Conservation (phyloP, 805 yeast species). For the Lachancea sp. region DNA sequence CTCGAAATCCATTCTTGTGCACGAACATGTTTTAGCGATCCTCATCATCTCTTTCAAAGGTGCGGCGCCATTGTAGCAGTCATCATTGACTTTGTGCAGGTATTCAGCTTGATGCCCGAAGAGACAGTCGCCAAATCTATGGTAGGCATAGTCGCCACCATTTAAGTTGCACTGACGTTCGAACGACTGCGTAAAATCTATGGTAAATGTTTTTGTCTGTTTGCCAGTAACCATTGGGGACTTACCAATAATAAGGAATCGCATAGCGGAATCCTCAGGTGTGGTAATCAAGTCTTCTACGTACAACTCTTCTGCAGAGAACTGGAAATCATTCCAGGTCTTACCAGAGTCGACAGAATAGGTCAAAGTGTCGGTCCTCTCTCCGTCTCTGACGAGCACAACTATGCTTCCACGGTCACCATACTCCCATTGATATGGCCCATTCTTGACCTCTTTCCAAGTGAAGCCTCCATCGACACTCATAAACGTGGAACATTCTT, state of each 20-base stretch:
- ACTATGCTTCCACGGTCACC: conserved; percentile 92
- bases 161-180: conserved; percentile 51
- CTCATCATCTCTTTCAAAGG: conserved; percentile 53
- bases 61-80: conserved; percentile 60
- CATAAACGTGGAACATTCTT: conserved; percentile 62
- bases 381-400: conserved; percentile 57
- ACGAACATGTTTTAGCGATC: conserved; percentile 62
- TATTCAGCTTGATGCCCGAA: conserved; percentile 66
- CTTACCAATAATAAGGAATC: conserved; percentile 59
- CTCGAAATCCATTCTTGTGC: conserved; percentile 83
- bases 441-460: conserved; percentile 75
- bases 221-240: conserved; percentile 41
- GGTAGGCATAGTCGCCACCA: conserved; percentile 54
- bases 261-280: conserved; percentile 83
- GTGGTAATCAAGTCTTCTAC: conserved; percentile 79
- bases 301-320: conserved; percentile 47
- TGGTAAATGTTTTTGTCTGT: conserved; percentile 41
- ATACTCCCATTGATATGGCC: conserved; percentile 85
- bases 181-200: conserved; percentile 53
- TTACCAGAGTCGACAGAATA: conserved; percentile 78
- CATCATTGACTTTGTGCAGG: conserved; percentile 50
- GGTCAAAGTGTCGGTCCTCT: conserved; percentile 48
- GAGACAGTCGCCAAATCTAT: conserved; percentile 57
- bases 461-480: conserved; percentile 87
- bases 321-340: conserved; percentile 63